Evolutionary conservation across 2,329 filamentous ascomycete genomes (phyloP).

Genomic region (Ascochyta lentis): DNA sequence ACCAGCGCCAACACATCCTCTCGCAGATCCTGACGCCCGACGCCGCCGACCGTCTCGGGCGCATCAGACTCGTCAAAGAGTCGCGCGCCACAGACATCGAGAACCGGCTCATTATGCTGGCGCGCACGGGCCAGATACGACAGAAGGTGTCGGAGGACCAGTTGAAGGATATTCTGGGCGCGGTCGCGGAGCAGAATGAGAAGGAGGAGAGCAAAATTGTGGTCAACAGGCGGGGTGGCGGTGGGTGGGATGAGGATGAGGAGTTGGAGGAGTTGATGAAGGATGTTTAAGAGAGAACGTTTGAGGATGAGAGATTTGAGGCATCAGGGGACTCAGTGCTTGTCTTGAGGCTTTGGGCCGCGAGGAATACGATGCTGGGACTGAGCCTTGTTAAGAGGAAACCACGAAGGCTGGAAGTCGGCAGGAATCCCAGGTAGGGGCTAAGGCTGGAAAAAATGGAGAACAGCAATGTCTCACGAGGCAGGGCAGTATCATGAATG

Average conservation of each 20-base stretch:
- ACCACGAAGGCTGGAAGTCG: no score
- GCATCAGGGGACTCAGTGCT: no score
- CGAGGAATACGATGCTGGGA: no score
- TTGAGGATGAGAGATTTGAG: no score
- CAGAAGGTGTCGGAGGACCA: slow-evolving; percentile 90
- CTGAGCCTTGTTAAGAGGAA: no score
- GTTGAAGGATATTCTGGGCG: slow-evolving; percentile 87
- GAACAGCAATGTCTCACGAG: no score
- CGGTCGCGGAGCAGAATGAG: slow-evolving; percentile 77
- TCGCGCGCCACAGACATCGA: slow-evolving; percentile 89
- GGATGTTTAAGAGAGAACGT: slow-evolving; percentile 34
- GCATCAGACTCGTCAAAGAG: slow-evolving; percentile 95
- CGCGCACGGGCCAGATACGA: slow-evolving; percentile 83
- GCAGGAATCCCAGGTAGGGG: no score
- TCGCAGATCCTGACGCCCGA: slow-evolving; percentile 93
- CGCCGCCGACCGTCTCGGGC: slow-evolving; percentile 88
- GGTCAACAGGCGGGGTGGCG: slow-evolving; percentile 80
- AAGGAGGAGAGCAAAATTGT: slow-evolving; percentile 75
- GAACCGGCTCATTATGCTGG: slow-evolving; percentile 90
- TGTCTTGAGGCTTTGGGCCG: no score
- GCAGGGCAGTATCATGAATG: no score
- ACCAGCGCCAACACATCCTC: slow-evolving; percentile 79
- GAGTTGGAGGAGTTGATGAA: slow-evolving; percentile 64
- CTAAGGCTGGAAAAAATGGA: no score
- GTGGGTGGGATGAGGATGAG: slow-evolving; percentile 79